A percentile compares a stretch with the other conserved stretches of the same genome.
phyloP scores from a whole-genome alignment of 1,284 basidiomycete species.

The Rhodotorula sp. region DNA sequence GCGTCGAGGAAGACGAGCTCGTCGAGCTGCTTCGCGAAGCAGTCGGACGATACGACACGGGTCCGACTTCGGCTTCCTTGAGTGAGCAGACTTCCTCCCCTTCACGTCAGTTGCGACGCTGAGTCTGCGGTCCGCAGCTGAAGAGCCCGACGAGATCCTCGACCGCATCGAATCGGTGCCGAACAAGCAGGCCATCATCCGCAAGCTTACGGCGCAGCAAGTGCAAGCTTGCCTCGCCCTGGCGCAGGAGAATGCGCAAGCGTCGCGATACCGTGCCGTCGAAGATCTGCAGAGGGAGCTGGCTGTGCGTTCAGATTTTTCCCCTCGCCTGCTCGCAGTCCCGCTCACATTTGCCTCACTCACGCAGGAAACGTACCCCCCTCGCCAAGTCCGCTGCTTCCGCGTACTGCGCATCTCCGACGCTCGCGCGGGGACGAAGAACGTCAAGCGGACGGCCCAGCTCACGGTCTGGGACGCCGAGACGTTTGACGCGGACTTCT shows the following conservation, averaged over 20 bases:
- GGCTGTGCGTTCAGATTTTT: slow-evolving; percentile 54
- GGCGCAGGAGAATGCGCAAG: slow-evolving; percentile 57
- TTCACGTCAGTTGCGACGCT: slow-evolving; percentile 44
- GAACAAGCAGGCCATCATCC: slow-evolving; percentile 34
- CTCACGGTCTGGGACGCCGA: slow-evolving; percentile 81
- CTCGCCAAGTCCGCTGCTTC: slow-evolving; percentile 74
- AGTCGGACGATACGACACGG: neutral
- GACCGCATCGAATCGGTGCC: slow-evolving; percentile 61
- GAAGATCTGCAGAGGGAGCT: slow-evolving; percentile 69
- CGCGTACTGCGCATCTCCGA: slow-evolving; percentile 74
- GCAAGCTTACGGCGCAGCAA: slow-evolving; percentile 6
- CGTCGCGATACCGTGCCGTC: slow-evolving; percentile 56
- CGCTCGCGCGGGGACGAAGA: slow-evolving; percentile 56
- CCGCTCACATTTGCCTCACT: neutral
- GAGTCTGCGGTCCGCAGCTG: slow-evolving; percentile 42
- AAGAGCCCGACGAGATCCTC: slow-evolving; percentile 63
- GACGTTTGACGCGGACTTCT: slow-evolving; percentile 56
- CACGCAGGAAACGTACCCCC: slow-evolving; percentile 65
- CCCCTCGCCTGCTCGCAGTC: slow-evolving; percentile 6
- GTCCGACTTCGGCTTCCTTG: neutral
- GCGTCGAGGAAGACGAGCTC: slow-evolving; percentile 23
- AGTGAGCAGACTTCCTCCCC: neutral
- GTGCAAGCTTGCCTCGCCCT: slow-evolving; percentile 44
- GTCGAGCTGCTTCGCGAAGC: slow-evolving; percentile 37
- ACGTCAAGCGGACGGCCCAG: slow-evolving; percentile 60